These are phyloP conservation scores for Dendrostoma leiphaemia DNA, from an alignment of 2,329 filamentous ascomycete species.

Conservation along the genomic window DNA sequence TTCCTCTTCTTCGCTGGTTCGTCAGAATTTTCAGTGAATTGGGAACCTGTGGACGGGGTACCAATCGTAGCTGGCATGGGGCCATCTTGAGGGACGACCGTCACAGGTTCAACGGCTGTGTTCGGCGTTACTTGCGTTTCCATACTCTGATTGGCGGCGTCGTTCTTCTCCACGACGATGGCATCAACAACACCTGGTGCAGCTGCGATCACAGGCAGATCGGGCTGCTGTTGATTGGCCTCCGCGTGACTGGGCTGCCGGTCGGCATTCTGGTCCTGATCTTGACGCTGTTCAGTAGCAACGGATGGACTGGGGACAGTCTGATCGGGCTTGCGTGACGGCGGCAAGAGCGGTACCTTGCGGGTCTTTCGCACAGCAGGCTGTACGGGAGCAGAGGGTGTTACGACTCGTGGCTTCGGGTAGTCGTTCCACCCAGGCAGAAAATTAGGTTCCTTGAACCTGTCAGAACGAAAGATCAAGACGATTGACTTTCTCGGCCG, in stretches of 20 bases:
- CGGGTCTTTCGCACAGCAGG: neutral
- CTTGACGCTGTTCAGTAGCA: neutral
- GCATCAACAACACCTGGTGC: neutral
- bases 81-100: neutral
- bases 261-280: neutral
- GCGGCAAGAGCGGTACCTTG: neutral
- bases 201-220: neutral
- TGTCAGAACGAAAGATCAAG: constrained; percentile 27
- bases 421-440: constrained; percentile 16
- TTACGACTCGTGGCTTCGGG: neutral
- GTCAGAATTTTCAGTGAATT: neutral
- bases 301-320: neutral
- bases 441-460: constrained; percentile 23
- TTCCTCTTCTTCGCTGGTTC: neutral
- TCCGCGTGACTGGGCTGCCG: neutral
- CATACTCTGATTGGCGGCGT: neutral
- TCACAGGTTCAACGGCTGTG: neutral
- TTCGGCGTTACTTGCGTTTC: neutral
- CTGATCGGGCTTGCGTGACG: neutral
- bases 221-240: neutral
- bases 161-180: neutral
- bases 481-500: constrained; percentile 31
- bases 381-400: neutral
- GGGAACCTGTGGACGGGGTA: neutral
- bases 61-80: neutral